Percentiles rank a stretch among this genome's conserved stretches.
Evolutionary conservation across 345 rosid species (phyloP).

Genomic region (Durio zibethinus): DNA sequence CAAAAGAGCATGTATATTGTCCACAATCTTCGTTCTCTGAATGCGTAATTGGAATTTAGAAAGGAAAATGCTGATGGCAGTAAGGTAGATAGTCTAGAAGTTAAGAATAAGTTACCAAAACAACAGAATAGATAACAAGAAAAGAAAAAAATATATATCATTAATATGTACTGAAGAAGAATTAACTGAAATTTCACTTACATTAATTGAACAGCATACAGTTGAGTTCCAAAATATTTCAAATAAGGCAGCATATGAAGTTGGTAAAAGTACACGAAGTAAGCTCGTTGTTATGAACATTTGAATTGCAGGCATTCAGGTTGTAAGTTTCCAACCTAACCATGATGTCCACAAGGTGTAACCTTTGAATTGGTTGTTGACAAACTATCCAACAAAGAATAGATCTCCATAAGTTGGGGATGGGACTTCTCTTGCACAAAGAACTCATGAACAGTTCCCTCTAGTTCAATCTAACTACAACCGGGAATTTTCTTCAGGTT

Average conservation of each 20-base stretch:
- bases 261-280: neutral
- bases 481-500: constrained; percentile 51
- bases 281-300: neutral
- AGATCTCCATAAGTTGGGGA: constrained; percentile 20
- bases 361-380: constrained; percentile 5
- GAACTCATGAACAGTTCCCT: constrained; percentile 52
- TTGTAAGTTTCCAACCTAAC: neutral
- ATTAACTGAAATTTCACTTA: neutral
- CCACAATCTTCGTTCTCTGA: neutral
- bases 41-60: neutral
- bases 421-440: constrained; percentile 37
- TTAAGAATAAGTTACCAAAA: neutral
- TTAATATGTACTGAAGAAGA: neutral
- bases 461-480: constrained; percentile 55
- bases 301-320: neutral
- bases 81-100: neutral
- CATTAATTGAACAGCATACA: neutral
- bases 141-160: neutral
- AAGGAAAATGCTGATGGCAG: neutral
- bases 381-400: constrained; percentile 20
- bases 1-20: neutral
- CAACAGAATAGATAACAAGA: neutral
- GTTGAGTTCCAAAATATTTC: neutral
- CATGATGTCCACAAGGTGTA: neutral
- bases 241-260: neutral